Conservation (phyloP, 2,329 filamentous ascomycete species). For the Colletotrichum tropicicola region DNA sequence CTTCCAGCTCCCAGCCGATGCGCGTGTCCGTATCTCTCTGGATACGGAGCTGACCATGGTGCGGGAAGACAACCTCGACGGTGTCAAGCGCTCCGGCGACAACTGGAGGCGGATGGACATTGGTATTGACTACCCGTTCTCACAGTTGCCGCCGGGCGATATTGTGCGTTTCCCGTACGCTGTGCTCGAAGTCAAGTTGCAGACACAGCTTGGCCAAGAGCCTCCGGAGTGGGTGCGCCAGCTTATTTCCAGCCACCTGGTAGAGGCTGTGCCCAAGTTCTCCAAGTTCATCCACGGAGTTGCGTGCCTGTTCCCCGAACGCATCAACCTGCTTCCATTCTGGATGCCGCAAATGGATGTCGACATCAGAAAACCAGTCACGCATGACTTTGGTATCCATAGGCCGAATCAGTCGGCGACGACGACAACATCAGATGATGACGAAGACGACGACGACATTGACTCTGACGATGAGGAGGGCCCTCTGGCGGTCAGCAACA, state of each 20-base stretch:
- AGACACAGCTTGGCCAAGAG: slow-evolving; percentile 94
- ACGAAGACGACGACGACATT: slow-evolving; percentile 77
- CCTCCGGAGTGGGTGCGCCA: slow-evolving; percentile 97
- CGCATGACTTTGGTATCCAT: slow-evolving; percentile 90
- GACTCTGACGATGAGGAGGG: slow-evolving; percentile 47
- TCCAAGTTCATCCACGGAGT: slow-evolving; percentile 99
- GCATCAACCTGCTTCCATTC: slow-evolving; percentile 91
- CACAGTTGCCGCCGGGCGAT: slow-evolving; percentile 85
- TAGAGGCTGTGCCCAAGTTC: slow-evolving; percentile 99
- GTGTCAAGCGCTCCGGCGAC: slow-evolving; percentile 76
- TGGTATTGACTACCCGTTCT: slow-evolving; percentile 94
- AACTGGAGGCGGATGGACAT: slow-evolving; percentile 99
- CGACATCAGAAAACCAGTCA: slow-evolving; percentile 93
- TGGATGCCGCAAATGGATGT: slow-evolving; percentile 99
- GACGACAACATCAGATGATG: slow-evolving; percentile 80
- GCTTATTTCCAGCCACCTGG: slow-evolving; percentile 89
- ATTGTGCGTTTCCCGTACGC: slow-evolving; percentile 95
- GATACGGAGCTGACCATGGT: slow-evolving; percentile 96
- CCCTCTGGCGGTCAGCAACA: slow-evolving; percentile 1
- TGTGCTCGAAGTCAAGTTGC: slow-evolving; percentile 95
- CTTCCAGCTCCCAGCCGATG: slow-evolving; percentile 96
- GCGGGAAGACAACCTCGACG: slow-evolving; percentile 94
- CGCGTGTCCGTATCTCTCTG: slow-evolving; percentile 93
- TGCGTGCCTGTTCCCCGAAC: slow-evolving; percentile 84
- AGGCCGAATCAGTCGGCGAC: slow-evolving; percentile 79